Conservation (phyloP, 345 rosid species). For the Tarenaya hassleriana region DNA sequence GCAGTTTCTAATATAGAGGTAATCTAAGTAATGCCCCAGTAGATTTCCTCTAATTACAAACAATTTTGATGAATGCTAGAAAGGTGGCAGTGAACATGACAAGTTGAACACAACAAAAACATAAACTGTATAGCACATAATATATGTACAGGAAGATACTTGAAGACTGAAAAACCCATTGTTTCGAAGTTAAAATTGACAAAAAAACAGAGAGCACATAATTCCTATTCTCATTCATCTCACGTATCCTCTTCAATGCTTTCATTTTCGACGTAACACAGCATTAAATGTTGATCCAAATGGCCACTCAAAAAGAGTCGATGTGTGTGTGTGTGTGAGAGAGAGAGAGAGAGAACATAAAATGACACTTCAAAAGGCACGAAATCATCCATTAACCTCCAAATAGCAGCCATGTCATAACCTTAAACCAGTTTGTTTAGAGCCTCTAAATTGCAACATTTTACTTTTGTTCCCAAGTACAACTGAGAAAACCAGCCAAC, state of each 20-base stretch:
- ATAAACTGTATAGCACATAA: too few relatives aligned
- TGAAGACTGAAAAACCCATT: neutral
- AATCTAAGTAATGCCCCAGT: slow-evolving; percentile 7
- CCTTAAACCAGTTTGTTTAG: too few relatives aligned
- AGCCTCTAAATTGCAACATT: too few relatives aligned
- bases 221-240: neutral
- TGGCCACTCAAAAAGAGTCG: too few relatives aligned
- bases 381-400: too few relatives aligned
- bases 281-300: too few relatives aligned
- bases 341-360: too few relatives aligned
- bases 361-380: too few relatives aligned
- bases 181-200: neutral
- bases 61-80: slow-evolving; percentile 10
- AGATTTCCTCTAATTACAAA: slow-evolving; percentile 5
- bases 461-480: too few relatives aligned
- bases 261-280: neutral
- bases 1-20: slow-evolving; percentile 6
- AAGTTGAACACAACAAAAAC: slow-evolving; percentile 13
- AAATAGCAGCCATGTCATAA: too few relatives aligned
- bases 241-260: neutral
- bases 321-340: too few relatives aligned
- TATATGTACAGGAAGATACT: slow-evolving; percentile 1
- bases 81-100: slow-evolving; percentile 8
- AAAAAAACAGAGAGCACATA: slow-evolving; percentile 4
- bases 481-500: too few relatives aligned